Evolutionary conservation across 2,329 filamentous ascomycete species (phyloP).

Genomic region (Penicillium expansum): DNA sequence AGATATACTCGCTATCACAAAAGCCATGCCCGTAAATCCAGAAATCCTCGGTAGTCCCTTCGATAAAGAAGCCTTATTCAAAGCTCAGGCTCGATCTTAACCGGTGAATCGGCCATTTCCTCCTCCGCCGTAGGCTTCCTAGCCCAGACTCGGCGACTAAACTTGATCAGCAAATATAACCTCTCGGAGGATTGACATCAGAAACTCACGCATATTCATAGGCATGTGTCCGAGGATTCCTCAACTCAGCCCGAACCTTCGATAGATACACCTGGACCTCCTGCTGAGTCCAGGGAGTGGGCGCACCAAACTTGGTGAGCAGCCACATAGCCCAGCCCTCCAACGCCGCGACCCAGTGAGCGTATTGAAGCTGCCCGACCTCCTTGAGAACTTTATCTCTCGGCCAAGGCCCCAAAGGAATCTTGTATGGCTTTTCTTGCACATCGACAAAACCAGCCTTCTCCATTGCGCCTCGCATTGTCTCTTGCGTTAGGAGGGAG

Average conservation of each 20-base stretch:
- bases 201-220: background rate
- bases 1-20: background rate
- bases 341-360: slow-evolving; percentile 27
- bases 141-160: slow-evolving; percentile 2
- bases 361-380: slow-evolving; percentile 41
- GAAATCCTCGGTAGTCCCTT: too few relatives aligned
- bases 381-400: slow-evolving; percentile 30
- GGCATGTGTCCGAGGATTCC: slow-evolving; percentile 3
- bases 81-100: background rate
- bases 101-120: background rate
- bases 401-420: slow-evolving; percentile 33
- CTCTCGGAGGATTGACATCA: background rate
- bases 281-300: slow-evolving; percentile 18
- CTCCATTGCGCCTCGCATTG: slow-evolving; percentile 26
- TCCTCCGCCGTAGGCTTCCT: slow-evolving; percentile 4
- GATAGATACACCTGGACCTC: slow-evolving; percentile 17
- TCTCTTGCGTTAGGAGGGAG: slow-evolving; percentile 23
- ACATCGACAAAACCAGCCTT: slow-evolving; percentile 34
- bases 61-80: background rate
- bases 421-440: slow-evolving; percentile 26
- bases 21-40: background rate
- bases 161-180: background rate
- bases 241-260: slow-evolving; percentile 1
- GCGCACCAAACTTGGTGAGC: slow-evolving; percentile 26
- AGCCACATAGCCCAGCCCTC: slow-evolving; percentile 32